Conservation (phyloP, 352 stramenopile species). For the Phytopythium vexans region DNA sequence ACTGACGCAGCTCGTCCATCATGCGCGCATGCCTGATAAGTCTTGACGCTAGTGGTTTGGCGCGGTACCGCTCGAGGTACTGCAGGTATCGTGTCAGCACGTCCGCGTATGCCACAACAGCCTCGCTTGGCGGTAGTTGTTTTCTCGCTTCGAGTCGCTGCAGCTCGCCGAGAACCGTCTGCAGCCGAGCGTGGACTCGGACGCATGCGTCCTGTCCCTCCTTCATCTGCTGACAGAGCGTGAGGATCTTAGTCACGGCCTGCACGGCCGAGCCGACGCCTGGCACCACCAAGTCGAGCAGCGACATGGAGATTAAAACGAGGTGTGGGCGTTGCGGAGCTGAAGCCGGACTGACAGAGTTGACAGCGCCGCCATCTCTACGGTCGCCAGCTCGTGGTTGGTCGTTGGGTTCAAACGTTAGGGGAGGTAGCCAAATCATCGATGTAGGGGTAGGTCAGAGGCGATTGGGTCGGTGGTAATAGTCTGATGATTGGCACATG, state of each 20-base stretch:
- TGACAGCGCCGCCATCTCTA: no score
- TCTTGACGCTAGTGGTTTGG: not conserved
- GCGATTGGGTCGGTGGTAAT: no score
- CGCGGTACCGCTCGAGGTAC: not conserved
- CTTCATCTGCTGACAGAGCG: conserved; percentile 12
- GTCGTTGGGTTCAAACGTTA: no score
- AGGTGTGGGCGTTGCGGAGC: no score
- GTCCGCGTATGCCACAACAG: conserved; percentile 6
- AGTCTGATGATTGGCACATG: no score
- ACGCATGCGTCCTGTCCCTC: conserved; percentile 9
- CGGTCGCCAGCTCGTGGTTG: no score
- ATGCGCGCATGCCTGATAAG: conserved; percentile 5
- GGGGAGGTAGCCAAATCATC: no score
- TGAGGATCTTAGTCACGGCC: conserved; percentile 2
- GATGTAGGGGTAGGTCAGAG: no score
- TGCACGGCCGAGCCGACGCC: conserved; percentile 3
- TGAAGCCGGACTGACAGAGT: no score
- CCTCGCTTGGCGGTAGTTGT: not conserved
- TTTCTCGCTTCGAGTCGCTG: conserved; percentile 6
- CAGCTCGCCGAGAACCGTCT: conserved; percentile 1
- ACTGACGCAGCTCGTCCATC: conserved; percentile 11
- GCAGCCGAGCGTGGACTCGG: conserved; percentile 8
- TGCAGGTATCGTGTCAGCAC: not conserved
- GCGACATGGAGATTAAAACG: no score
- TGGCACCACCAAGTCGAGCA: conserved; percentile 8